Evolutionary conservation across 805 yeast genomes (phyloP).

Genomic region (Monosporozyma solicola): DNA sequence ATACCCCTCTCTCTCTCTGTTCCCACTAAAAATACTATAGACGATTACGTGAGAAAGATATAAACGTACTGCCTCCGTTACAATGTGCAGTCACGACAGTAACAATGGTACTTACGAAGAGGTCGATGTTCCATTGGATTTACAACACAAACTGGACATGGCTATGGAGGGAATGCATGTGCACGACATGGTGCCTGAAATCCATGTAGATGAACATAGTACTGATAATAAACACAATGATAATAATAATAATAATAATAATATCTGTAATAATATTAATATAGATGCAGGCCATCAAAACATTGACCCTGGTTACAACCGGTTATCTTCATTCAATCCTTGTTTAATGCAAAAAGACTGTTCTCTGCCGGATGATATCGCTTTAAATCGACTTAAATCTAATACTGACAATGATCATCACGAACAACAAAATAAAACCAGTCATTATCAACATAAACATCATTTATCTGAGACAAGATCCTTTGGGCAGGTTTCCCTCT

Average conservation of each 20-base stretch:
- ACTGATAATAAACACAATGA: too few species aligned
- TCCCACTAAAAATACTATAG: background rate
- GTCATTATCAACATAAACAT: background rate
- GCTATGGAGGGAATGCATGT: constrained; percentile 3
- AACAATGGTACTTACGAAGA: constrained; percentile 12
- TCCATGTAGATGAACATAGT: background rate
- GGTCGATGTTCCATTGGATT: constrained; percentile 22
- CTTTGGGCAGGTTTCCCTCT: constrained; percentile 5
- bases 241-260: background rate
- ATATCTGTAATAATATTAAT: background rate
- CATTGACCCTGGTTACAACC: background rate
- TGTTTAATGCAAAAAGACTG: background rate
- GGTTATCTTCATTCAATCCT: background rate
- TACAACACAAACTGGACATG: constrained; percentile 16
- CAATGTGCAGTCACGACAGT: background rate
- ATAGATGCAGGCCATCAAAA: background rate
- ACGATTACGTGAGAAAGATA: background rate
- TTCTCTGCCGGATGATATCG: background rate
- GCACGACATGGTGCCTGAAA: background rate
- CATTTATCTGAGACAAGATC: constrained; percentile 4
- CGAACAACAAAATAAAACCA: background rate
- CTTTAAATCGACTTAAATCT: background rate
- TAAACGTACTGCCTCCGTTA: background rate
- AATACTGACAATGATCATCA: background rate
- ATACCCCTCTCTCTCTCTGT: background rate